Conservation (phyloP, 2,329 filamentous ascomycete genomes). For the Diaporthe citri region DNA sequence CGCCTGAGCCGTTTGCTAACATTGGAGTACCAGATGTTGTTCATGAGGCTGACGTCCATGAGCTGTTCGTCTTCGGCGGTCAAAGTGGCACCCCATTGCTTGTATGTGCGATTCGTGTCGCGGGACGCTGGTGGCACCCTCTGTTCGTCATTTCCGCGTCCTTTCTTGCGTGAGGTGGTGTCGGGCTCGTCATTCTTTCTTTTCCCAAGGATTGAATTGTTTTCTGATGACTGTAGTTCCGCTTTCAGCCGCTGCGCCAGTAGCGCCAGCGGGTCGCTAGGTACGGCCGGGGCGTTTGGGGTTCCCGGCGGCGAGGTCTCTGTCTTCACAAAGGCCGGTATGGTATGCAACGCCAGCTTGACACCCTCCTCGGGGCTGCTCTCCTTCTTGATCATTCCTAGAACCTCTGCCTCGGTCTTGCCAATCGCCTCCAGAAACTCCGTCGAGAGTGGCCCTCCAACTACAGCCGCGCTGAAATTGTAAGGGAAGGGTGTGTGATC, state of each 20-base stretch:
- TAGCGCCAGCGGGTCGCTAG: too few relatives aligned
- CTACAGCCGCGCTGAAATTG: background rate
- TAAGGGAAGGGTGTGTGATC: background rate
- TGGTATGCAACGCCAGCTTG: background rate
- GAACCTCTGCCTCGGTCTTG: background rate
- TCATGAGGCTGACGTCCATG: background rate
- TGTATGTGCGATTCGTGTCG: too few relatives aligned
- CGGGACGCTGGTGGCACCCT: too few relatives aligned
- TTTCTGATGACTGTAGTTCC: too few relatives aligned
- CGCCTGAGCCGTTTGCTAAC: background rate
- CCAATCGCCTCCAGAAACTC: constrained; percentile 5
- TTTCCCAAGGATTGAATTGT: too few relatives aligned
- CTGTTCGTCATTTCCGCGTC: background rate
- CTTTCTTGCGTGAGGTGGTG: background rate
- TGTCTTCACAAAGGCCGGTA: background rate
- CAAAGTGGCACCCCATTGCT: background rate
- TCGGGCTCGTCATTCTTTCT: background rate
- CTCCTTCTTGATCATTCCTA: background rate
- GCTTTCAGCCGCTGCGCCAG: too few relatives aligned
- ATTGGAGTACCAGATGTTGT: background rate
- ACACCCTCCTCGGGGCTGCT: background rate
- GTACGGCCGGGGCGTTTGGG: too few relatives aligned
- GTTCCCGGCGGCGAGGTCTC: too few relatives aligned
- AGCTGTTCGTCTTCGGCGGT: rapidly evolving
- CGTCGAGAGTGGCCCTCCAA: background rate